phyloP scores from a whole-genome alignment of 2,329 filamentous ascomycete genomes.

The Dothiorella sarmentorum region DNA sequence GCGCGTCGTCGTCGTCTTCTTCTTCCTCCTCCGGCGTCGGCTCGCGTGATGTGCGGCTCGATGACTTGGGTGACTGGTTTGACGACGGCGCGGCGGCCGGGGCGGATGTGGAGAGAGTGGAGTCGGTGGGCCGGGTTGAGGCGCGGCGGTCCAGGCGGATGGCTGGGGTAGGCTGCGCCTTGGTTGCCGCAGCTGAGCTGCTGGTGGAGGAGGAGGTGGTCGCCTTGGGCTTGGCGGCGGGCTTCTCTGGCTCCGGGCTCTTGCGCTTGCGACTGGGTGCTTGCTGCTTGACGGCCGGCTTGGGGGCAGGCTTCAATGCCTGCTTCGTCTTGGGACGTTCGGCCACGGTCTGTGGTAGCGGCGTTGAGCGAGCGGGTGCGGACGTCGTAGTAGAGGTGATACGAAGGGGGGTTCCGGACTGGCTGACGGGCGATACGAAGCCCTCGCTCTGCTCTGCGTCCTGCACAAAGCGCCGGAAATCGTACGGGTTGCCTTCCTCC shows the following conservation, averaged over 20 bases:
- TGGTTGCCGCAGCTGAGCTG: background rate
- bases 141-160: slow-evolving; percentile 39
- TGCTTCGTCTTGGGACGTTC: background rate
- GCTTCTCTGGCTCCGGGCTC: slow-evolving; percentile 20
- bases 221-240: slow-evolving; percentile 25
- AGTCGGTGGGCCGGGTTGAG: slow-evolving; percentile 19
- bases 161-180: slow-evolving; percentile 18
- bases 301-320: background rate
- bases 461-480: slow-evolving; percentile 48
- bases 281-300: background rate
- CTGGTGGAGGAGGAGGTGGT: slow-evolving; percentile 24
- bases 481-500: slow-evolving; percentile 47
- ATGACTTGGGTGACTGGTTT: slow-evolving; percentile 15
- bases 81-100: slow-evolving; percentile 18
- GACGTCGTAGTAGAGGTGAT: background rate
- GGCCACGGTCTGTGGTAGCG: background rate
- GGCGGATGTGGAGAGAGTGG: slow-evolving; percentile 9
- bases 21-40: slow-evolving; percentile 25
- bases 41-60: slow-evolving; percentile 13
- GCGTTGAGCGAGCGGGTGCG: background rate
- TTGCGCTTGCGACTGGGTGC: slow-evolving; percentile 29
- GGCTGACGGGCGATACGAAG: slow-evolving; percentile 24
- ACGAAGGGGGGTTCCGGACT: slow-evolving; percentile 16
- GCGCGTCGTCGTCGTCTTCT: slow-evolving; percentile 22
- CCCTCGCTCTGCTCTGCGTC: slow-evolving; percentile 32